phyloP scores from a whole-genome alignment of 2,329 filamentous ascomycete species.

The Aspergillus fumigatiaffinis region DNA sequence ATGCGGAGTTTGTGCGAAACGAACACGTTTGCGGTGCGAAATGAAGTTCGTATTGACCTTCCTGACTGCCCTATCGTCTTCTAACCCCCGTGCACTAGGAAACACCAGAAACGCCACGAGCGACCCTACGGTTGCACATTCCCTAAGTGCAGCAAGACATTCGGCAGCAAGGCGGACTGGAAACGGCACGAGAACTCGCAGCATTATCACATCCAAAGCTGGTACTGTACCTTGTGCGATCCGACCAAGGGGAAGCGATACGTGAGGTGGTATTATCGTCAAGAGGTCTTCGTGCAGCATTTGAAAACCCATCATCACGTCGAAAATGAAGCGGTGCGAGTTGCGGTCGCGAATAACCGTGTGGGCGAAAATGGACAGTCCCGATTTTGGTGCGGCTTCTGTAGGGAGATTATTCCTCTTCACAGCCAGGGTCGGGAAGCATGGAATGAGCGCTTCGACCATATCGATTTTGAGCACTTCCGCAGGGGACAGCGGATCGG shows the following conservation, averaged over 20 bases:
- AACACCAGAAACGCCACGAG: conserved; percentile 77
- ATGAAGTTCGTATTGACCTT: conserved; percentile 30
- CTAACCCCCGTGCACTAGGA: conserved; percentile 49
- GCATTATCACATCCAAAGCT: conserved; percentile 68
- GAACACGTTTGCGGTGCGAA: conserved; percentile 31
- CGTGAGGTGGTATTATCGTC: conserved; percentile 55
- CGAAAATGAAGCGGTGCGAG: conserved; percentile 26
- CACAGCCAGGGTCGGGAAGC: conserved; percentile 50
- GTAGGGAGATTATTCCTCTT: conserved; percentile 54
- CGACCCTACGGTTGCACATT: conserved; percentile 82
- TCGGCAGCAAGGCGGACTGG: conserved; percentile 94
- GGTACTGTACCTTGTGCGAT: conserved; percentile 59
- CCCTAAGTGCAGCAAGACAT: conserved; percentile 62
- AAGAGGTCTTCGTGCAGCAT: conserved; percentile 60
- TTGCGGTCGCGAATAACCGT: conserved; percentile 48
- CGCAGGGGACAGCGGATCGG: conserved; percentile 34
- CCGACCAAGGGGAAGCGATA: conserved; percentile 43
- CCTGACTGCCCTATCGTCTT: not conserved
- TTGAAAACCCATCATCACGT: conserved; percentile 50
- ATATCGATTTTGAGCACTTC: conserved; percentile 63
- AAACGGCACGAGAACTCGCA: conserved; percentile 83
- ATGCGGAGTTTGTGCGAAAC: conserved; percentile 29
- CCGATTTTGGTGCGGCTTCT: conserved; percentile 88
- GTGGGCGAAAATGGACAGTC: conserved; percentile 62
- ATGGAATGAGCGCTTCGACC: conserved; percentile 62